A percentile compares a stretch with the other conserved stretches of the same genome.
Conservation (phyloP, 305 asterid genomes). For the Solanum aculeatissimum region DNA sequence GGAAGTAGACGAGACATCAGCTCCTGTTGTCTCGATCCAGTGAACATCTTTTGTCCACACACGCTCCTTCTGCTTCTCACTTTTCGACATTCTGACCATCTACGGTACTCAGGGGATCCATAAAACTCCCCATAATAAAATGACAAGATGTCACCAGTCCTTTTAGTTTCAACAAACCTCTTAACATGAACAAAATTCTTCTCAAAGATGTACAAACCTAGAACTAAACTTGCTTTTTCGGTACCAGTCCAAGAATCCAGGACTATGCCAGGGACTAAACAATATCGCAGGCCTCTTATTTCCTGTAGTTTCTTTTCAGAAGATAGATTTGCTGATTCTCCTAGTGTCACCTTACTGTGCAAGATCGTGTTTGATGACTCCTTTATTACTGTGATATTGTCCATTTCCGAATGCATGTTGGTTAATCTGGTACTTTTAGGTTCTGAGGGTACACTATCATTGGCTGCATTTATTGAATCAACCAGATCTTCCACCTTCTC, state of each 20-base stretch:
- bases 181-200: constrained; percentile 45
- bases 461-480: constrained; percentile 4
- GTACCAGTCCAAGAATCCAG: constrained; percentile 33
- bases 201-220: constrained; percentile 52
- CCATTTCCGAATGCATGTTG: constrained; percentile 7
- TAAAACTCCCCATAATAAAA: constrained; percentile 57
- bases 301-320: constrained; percentile 4
- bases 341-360: constrained; percentile 7
- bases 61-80: constrained; percentile 38
- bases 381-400: background rate
- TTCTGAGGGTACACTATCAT: background rate
- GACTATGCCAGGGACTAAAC: constrained; percentile 38
- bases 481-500: background rate
- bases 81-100: constrained; percentile 55
- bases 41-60: constrained; percentile 51
- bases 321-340: background rate
- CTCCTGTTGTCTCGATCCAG: constrained; percentile 67
- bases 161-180: constrained; percentile 41
- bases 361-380: background rate
- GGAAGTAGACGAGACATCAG: constrained; percentile 40
- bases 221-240: constrained; percentile 43
- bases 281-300: constrained; percentile 5
- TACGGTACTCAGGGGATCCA: constrained; percentile 31
- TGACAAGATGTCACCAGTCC: constrained; percentile 35
- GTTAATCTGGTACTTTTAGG: background rate